A percentile compares a stretch with the other conserved stretches of the same genome.
phyloP scores from a whole-genome alignment of 768 basidiomycete genomes.

The Termitomyces sp. region DNA sequence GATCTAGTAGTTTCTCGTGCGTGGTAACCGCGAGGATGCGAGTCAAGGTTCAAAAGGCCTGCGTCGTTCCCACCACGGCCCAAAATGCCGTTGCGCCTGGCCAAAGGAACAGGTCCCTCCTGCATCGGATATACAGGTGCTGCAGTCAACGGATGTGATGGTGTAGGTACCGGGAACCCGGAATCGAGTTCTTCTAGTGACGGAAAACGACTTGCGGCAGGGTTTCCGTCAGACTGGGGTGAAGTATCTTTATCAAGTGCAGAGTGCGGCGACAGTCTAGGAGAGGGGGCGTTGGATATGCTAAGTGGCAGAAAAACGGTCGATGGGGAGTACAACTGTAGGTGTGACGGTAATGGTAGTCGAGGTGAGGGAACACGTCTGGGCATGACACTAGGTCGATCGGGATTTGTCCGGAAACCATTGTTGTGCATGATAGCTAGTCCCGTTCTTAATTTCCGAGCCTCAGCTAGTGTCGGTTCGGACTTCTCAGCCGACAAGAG shows the following conservation, averaged over 20 bases:
- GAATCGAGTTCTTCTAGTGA: conserved; percentile 82
- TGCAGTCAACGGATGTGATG: conserved; percentile 3
- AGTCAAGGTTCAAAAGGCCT: conserved; percentile 18
- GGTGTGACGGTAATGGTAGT: conserved; percentile 20
- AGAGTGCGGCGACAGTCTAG: conserved; percentile 20
- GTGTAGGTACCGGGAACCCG: conserved; percentile 29
- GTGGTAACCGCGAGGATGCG: conserved; percentile 16
- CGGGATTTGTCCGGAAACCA: conserved; percentile 24
- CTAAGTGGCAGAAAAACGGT: conserved; percentile 25
- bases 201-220: conserved; percentile 75
- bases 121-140: conserved; percentile 5
- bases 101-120: conserved; percentile 6
- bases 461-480: conserved; percentile 71
- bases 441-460: conserved; percentile 66
- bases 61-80: neutral
- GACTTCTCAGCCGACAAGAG: conserved; percentile 38
- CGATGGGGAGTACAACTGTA: conserved; percentile 23
- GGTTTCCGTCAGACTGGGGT: conserved; percentile 33
- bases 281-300: conserved; percentile 23
- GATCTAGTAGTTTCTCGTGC: conserved; percentile 42
- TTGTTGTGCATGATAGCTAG: conserved; percentile 46
- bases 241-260: conserved; percentile 26
- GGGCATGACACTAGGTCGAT: conserved; percentile 18
- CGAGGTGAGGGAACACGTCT: conserved; percentile 31
- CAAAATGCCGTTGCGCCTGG: conserved; percentile 7